Evolutionary conservation across 768 basidiomycete species (phyloP).

Genomic region (Boletus sensibilis): DNA sequence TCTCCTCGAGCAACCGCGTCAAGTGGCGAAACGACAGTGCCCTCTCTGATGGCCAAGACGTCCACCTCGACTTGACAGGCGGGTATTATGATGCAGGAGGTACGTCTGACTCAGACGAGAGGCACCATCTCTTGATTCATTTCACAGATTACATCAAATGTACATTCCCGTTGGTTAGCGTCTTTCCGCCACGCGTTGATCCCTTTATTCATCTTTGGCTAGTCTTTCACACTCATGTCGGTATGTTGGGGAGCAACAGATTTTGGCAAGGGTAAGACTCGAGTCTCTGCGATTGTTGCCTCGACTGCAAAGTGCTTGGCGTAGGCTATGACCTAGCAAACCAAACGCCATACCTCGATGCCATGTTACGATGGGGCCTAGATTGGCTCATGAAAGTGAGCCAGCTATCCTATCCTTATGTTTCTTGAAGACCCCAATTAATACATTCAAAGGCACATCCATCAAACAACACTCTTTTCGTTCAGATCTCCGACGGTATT

Average conservation of each 20-base stretch:
- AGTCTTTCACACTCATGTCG: conserved; percentile 83
- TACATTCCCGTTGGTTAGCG: conserved; percentile 74
- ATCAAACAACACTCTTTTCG: conserved; percentile 64
- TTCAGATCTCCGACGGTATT: conserved; percentile 71
- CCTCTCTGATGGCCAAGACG: conserved; percentile 73
- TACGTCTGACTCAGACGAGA: conserved; percentile 28
- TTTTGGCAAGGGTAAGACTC: conserved; percentile 63
- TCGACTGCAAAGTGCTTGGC: neutral
- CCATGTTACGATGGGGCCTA: conserved; percentile 86
- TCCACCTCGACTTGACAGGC: conserved; percentile 71
- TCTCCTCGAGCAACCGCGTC: conserved; percentile 69
- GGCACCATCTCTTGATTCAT: neutral
- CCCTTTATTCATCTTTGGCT: conserved; percentile 1
- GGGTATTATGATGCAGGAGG: conserved; percentile 95
- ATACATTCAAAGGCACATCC: conserved; percentile 68
- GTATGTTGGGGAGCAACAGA: conserved; percentile 90
- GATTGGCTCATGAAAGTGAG: conserved; percentile 88
- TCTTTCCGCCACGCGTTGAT: neutral
- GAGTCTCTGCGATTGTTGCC: neutral
- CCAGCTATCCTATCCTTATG: neutral
- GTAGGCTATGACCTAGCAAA: conserved; percentile 80
- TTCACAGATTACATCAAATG: conserved; percentile 80
- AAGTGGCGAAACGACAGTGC: conserved; percentile 86
- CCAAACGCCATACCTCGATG: conserved; percentile 90
- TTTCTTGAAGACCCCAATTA: neutral